Evolutionary conservation across 108 stramenopile species (phyloP), one percentile per base, ranked within the genome.

Genomic region (Fistulifera pelliculosa): DNA sequence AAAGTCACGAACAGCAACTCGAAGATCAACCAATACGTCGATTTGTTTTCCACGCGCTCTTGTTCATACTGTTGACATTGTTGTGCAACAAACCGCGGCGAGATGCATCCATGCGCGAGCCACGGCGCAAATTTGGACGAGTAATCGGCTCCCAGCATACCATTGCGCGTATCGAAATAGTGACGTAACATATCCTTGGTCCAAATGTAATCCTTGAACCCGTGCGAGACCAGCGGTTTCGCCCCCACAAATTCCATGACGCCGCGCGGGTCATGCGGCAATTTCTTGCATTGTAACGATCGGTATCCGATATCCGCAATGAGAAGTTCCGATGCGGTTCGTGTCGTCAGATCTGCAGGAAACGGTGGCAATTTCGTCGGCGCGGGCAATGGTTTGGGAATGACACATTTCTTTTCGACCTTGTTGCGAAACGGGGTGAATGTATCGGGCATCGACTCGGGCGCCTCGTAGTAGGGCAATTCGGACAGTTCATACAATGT

Each of bases 141-240:
- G 58, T 97, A 99, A 50, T 90, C 89, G 13, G 66, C 56, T 1
- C 99, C 99, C 24, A 97, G 66, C 93, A 98, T 87, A 0, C 96
- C 99, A 70, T 99, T 98, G 17, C 99, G 85, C 7, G 93, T 98
- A 56, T 93, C 89, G 60, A 95, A 95, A 82, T 99, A 99, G 4
- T 62, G 57, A 25, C 64, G 60, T 23, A 98, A 69, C 27, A 76
- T 47, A 61, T 99, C 96, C 53, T 87, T 77, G 18, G 91, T 87
- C 77, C 82, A 97, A 38, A 97, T 80, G 71, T 94, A 99, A 1
- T 81, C 71, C 24, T 93, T 61, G 27, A 99, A n/a, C 77, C 5
- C 98, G 73, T 1, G 59, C 65, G 24, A 96, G 64, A 6, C 87
- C 98, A 13, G 72, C 90, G 7, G 86, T 75, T 66, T 98, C 97